These are phyloP conservation scores for Magnusiomyces suaveolens DNA, from an alignment of 1,139 yeast genomes.

Conservation along the genomic window DNA sequence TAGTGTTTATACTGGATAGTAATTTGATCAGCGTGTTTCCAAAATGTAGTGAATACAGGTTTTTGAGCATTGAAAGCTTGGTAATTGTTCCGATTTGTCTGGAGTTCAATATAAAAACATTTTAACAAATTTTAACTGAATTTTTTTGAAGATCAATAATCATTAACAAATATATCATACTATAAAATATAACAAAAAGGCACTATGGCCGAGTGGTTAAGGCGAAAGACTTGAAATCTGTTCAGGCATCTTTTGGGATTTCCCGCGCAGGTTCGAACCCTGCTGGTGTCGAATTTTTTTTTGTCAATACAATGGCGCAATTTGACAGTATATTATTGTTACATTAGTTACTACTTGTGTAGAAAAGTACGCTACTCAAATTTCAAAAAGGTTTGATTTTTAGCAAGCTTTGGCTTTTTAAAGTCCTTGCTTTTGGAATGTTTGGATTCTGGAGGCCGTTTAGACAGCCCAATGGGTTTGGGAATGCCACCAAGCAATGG, in stretches of 20 bases:
- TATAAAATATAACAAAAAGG: no score
- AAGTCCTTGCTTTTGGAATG: background rate
- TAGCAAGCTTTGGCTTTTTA: conserved; percentile 13
- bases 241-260: conserved; percentile 21
- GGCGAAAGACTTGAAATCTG: conserved; percentile 61
- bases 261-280: conserved; percentile 92
- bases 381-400: conserved; percentile 19
- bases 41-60: no score
- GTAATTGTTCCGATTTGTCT: no score
- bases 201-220: conserved; percentile 66
- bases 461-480: background rate
- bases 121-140: no score
- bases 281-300: conserved; percentile 56
- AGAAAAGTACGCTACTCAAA: conserved; percentile 5
- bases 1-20: no score
- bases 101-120: no score
- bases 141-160: no score
- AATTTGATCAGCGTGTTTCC: no score
- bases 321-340: background rate
- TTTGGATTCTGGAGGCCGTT: background rate
- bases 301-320: background rate
- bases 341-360: background rate
- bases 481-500: background rate
- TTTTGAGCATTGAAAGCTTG: no score
- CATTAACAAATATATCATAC: no score